Base-by-base conservation (phyloP, 192 early-diverging fungal genomes). In the Backusella westeae region DNA sequence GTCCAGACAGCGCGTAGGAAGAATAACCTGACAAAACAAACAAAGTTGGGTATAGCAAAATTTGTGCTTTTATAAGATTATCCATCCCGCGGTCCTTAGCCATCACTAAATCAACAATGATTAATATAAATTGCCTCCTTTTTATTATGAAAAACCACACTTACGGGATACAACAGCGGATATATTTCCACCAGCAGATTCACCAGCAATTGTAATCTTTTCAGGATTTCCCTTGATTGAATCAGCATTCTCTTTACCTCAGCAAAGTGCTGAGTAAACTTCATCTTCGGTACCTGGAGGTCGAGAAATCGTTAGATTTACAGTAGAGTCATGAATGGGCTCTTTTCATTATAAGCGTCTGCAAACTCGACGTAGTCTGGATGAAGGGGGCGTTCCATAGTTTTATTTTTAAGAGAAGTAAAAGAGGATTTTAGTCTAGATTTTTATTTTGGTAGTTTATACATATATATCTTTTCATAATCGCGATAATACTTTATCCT, bases 131-230 rank as follows among this genome's bases (percentile, higher is more conserved):
- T 0, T 34, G 17, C 17, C 17, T 49, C 2, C 15, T 49, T 17
- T 49, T 49, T 49, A 19, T 17, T 49, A 49, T 4, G 17, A 49
- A 49, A 17, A 49, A 19, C 17, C 14, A 34, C 17, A 67, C 65
- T 34, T 67, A 67, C 65, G 29, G 17, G 65, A 67, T 19, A 67
- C 34, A 67, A 67, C 65, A 34, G 34, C 34, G 2, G 65, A 9
- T 34, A 67, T 78, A 38, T 78, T 78, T 67, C 77, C 77, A 9
- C 77, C 77, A 14, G 66, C 71, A 35, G 70, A 72, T 19, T 78
- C 77, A 19, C 77, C 77, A 34, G 59, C 77, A 23, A 78, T 26
- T 8, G 46, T 71, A 17, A 78, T 52, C 10, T 63, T 32, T 14
- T 41, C 42, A 23, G 34, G 66, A 29, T 78, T 29, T 1, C 65